Percentiles rank a stretch among this genome's conserved stretches.
phyloP scores from a whole-genome alignment of 805 yeast genomes.

The Cyberlindnera xylosilytica region DNA sequence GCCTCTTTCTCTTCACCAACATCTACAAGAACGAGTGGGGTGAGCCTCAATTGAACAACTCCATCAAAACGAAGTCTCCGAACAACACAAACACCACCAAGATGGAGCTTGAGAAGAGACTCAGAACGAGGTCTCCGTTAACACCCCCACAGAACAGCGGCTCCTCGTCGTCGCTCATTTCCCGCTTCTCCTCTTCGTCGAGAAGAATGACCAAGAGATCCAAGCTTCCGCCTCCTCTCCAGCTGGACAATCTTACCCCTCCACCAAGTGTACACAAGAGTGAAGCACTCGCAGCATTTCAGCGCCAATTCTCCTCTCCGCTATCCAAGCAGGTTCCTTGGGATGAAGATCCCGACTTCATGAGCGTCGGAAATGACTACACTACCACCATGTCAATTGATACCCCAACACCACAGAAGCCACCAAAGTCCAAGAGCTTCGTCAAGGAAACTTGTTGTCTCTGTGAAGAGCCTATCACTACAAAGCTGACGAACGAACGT shows the following conservation, averaged over 20 bases:
- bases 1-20: no score
- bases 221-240: conserved; percentile 24
- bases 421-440: conserved; percentile 15
- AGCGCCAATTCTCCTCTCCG: conserved; percentile 1
- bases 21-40: no score
- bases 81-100: background rate
- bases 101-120: conserved; percentile 11
- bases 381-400: background rate
- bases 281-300: background rate
- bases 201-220: conserved; percentile 20
- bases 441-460: conserved; percentile 36
- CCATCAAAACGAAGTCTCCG: background rate
- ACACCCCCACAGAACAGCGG: conserved; percentile 6
- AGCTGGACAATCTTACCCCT: conserved; percentile 21
- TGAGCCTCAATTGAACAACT: background rate
- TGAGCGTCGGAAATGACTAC: background rate
- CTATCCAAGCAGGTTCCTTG: background rate
- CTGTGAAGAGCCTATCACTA: conserved; percentile 41
- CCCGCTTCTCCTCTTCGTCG: conserved; percentile 11
- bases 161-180: conserved; percentile 1
- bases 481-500: conserved; percentile 40
- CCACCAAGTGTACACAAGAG: conserved; percentile 19
- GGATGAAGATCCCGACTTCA: background rate
- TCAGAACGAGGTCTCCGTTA: conserved; percentile 5
- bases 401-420: conserved; percentile 9